Evolutionary conservation across 1,284 basidiomycete genomes (phyloP), one percentile per base, ranked within the genome.

Genomic region (Ceratobasidium sp.): DNA sequence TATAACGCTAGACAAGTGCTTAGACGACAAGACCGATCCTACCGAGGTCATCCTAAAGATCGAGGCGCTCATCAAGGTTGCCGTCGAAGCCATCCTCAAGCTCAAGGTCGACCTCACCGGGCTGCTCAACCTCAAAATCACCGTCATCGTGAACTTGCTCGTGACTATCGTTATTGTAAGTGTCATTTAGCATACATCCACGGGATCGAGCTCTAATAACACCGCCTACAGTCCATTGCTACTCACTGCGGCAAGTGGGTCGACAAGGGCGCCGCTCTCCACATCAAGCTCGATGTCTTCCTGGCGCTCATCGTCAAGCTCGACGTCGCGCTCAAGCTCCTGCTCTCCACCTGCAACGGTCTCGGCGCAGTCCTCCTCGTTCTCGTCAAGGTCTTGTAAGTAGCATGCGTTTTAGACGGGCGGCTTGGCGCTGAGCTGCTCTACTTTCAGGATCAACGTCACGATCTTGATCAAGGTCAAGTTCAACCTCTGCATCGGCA

Each of bases 211-310:
- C 64, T 66, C 17, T 17, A 46, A 23, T 23, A 15, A 15, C 48
- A 12, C 20, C 20, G 23, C 13, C 38, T 42, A 7, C 44, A 75
- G 73, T 26, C 28, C 13, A 48, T 75, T 26, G 73, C 73, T 33
- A 75, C 73, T 26, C 73, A 75, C 44, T 75, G 73, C 62, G 62
- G 73, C 73, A 75, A 75, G 33, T 75, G 73, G 73, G 61, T 62
- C 17, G 48, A 50, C 73, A 65, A 75, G 52, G 73, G 73, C 28
- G 69, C 69, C 23, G 28, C 13, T 13, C 61, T 64, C 38, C 61
- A 64, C 40, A 68, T 68, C 66, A 44, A 66, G 2, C 10, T 75
- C 40, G 57, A 75, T 2, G 61, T 75, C 23, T 65, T 65, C 73
- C 48, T 75, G 1, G 42, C 61, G 17, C 73, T 75, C 20, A 65